A percentile compares a stretch with the other conserved stretches of the same genome.
These are phyloP conservation scores for Rhododendron mucronatum DNA, from an alignment of 148 eudicot species.

Conservation along the genomic window DNA sequence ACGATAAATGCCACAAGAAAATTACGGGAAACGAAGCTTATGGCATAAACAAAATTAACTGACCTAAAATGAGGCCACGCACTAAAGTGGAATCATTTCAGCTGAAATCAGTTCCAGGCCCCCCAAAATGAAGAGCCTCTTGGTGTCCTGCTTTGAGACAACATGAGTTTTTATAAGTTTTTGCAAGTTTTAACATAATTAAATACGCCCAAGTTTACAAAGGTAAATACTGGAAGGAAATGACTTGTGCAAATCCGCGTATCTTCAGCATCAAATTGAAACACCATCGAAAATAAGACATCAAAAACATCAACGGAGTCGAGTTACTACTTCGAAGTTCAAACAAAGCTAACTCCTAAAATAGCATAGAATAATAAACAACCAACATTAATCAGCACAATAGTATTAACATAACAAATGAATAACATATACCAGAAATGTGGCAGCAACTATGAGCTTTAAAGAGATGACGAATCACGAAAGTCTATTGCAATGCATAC, in stretches of 20 bases:
- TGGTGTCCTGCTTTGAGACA: conserved; percentile 95
- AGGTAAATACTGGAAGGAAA: conserved; percentile 74
- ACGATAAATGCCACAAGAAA: conserved; percentile 54
- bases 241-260: conserved; percentile 30
- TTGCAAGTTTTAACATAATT: conserved; percentile 43
- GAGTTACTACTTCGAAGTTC: conserved; percentile 20
- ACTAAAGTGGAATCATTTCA: conserved; percentile 94
- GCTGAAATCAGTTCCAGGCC: conserved; percentile 98
- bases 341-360: conserved; percentile 1
- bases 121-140: conserved; percentile 96
- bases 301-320: conserved; percentile 25
- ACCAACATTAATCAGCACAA: conserved; percentile 15
- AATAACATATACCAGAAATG: background rate
- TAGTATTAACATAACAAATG: background rate
- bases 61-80: conserved; percentile 97
- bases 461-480: background rate
- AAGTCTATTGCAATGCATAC: conserved; percentile 25
- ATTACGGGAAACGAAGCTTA: conserved; percentile 33
- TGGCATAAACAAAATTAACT: conserved; percentile 67
- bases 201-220: conserved; percentile 52
- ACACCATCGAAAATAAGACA: conserved; percentile 25
- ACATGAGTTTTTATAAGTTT: conserved; percentile 73
- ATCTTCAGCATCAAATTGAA: conserved; percentile 37
- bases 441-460: background rate
- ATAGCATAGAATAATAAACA: conserved; percentile 8